These are phyloP conservation scores for Beauveria australis DNA, from an alignment of 2,329 filamentous ascomycete species.

Conservation along the genomic window DNA sequence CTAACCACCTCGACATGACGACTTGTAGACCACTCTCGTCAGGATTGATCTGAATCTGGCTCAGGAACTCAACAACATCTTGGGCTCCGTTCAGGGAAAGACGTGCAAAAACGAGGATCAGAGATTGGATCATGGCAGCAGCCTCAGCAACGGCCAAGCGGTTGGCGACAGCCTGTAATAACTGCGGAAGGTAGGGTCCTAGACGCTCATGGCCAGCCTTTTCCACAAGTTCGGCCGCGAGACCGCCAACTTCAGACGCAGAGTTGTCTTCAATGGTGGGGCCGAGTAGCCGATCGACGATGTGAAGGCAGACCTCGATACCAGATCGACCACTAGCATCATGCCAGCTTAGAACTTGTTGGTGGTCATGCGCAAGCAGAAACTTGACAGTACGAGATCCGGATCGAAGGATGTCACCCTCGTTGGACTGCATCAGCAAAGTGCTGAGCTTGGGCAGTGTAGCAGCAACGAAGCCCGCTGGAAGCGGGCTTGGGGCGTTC, in stretches of 20 bases:
- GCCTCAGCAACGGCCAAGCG: constrained; percentile 75
- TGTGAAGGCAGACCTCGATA: constrained; percentile 79
- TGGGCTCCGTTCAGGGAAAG: constrained; percentile 76
- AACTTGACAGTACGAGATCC: constrained; percentile 81
- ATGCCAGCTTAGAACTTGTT: constrained; percentile 82
- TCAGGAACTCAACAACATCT: constrained; percentile 88
- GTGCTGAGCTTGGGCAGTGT: constrained; percentile 81
- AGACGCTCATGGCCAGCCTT: constrained; percentile 87
- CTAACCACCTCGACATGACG: constrained; percentile 90
- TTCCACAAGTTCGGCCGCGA: constrained; percentile 91
- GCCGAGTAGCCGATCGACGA: constrained; percentile 84
- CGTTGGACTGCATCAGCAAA: constrained; percentile 73
- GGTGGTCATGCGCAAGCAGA: constrained; percentile 80
- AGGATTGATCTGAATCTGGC: constrained; percentile 65
- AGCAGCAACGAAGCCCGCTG: constrained; percentile 74
- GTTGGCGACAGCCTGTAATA: constrained; percentile 80
- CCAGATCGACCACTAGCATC: constrained; percentile 74
- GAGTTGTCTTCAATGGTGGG: constrained; percentile 83
- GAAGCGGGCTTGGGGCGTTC: constrained; percentile 76
- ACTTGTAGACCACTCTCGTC: constrained; percentile 78
- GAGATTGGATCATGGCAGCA: constrained; percentile 86
- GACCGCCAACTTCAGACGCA: constrained; percentile 88
- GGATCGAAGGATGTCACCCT: constrained; percentile 80
- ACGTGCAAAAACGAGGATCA: constrained; percentile 91
- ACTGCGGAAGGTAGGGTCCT: constrained; percentile 80